Percentiles rank a stretch among this genome's conserved stretches.
These are phyloP conservation scores for Selaginella tamariscina DNA, from an alignment of 75 land plant genomes.

Conservation along the genomic window DNA sequence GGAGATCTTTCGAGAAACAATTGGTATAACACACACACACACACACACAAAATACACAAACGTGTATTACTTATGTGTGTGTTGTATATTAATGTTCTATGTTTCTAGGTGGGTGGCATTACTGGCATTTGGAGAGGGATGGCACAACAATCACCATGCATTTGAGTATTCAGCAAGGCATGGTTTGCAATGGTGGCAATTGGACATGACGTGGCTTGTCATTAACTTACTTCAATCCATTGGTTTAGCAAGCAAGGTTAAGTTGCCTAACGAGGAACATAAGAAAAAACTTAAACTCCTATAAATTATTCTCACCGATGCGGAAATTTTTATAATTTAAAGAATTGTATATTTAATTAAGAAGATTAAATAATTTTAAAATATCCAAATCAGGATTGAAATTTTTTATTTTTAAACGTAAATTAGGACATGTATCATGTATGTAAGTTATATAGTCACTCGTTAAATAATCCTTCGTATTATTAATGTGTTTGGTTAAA, in stretches of 20 bases:
- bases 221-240: neutral
- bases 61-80: neutral
- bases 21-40: neutral
- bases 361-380: no score
- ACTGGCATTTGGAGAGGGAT: slow-evolving; percentile 10
- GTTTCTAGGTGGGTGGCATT: slow-evolving; percentile 6
- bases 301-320: no score
- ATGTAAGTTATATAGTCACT: no score
- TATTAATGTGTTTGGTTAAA: no score
- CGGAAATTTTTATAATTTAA: no score
- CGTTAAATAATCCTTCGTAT: no score
- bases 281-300: neutral
- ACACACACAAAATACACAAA: neutral
- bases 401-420: no score
- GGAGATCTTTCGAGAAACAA: slow-evolving; percentile 6
- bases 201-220: slow-evolving; percentile 1
- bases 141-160: slow-evolving; percentile 14
- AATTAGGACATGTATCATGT: no score
- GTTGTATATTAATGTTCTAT: neutral
- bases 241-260: neutral
- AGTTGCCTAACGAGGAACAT: neutral
- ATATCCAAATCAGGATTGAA: no score
- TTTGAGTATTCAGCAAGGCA: slow-evolving; percentile 8
- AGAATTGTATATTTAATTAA: no score
- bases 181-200: slow-evolving; percentile 12